Evolutionary conservation across 2,329 filamentous ascomycete species (phyloP).

Genomic region (Cladosporium sp.): DNA sequence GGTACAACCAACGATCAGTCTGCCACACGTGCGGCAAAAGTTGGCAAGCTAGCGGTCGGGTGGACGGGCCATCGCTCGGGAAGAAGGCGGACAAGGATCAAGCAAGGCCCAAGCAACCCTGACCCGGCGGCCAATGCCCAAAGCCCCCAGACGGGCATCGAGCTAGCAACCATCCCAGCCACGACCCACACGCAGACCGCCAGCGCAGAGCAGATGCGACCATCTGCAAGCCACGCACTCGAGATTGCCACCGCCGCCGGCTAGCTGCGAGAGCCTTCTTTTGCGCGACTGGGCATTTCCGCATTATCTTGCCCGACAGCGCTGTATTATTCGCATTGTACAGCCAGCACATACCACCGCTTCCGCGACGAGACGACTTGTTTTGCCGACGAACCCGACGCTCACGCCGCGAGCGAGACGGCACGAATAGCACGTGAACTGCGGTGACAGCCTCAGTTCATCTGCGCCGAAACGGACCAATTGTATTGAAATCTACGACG

Average conservation of each 20-base stretch:
- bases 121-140: background rate
- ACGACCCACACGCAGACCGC: constrained; percentile 3
- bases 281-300: background rate
- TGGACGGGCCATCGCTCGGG: too few relatives aligned
- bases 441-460: background rate
- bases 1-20: too few relatives aligned
- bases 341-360: constrained; percentile 1
- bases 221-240: background rate
- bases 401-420: background rate
- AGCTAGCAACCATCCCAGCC: background rate
- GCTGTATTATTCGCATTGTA: background rate
- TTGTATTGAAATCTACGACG: constrained; percentile 5
- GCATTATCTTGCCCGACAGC: background rate
- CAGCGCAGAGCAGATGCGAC: background rate
- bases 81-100: too few relatives aligned
- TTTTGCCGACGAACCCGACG: background rate
- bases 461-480: background rate
- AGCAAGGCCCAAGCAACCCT: background rate
- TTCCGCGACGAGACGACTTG: constrained; percentile 4
- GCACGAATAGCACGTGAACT: background rate
- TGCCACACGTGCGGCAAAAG: too few relatives aligned
- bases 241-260: background rate
- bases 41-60: too few relatives aligned
- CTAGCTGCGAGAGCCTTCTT: background rate
- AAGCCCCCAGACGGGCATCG: too few relatives aligned